Percentiles rank a stretch among this genome's conserved stretches.
Evolutionary conservation across 495 filamentous ascomycete species (phyloP).

Genomic region (Lasiosphaeria miniovina): DNA sequence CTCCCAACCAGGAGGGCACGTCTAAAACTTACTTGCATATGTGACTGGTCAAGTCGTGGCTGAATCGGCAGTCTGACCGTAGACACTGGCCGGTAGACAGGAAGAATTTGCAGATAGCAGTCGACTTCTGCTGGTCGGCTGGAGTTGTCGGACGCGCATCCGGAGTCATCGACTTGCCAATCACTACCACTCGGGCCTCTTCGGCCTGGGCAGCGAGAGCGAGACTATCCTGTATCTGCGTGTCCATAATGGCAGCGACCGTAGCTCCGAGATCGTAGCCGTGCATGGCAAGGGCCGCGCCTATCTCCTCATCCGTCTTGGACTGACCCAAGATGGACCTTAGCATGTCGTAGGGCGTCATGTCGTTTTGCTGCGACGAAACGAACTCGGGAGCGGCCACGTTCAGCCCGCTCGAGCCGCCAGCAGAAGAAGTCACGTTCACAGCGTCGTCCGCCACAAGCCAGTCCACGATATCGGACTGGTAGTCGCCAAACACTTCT

Average conservation of each 20-base stretch:
- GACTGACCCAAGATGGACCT: constrained; percentile 89
- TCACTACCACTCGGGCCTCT: constrained; percentile 60
- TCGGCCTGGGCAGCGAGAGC: constrained; percentile 41
- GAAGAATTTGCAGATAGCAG: constrained; percentile 94
- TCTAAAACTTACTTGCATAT: constrained; percentile 88
- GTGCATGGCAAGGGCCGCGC: constrained; percentile 80
- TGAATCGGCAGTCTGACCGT: constrained; percentile 93
- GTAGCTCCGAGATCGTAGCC: constrained; percentile 91
- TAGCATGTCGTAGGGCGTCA: constrained; percentile 98
- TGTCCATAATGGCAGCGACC: constrained; percentile 78
- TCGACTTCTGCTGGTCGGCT: constrained; percentile 65
- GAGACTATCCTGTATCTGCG: constrained; percentile 42
- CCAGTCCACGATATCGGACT: constrained; percentile 94
- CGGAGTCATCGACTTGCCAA: constrained; percentile 88
- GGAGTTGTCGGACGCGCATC: constrained; percentile 69
- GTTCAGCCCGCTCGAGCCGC: constrained; percentile 62
- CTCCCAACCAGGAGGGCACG: constrained; percentile 1
- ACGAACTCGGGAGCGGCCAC: constrained; percentile 74
- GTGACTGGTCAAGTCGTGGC: constrained; percentile 90
- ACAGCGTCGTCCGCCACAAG: constrained; percentile 85
- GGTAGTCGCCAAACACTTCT: constrained; percentile 87
- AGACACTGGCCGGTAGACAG: constrained; percentile 89
- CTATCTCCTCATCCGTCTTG: constrained; percentile 89
- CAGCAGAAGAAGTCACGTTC: constrained; percentile 71
- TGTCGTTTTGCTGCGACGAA: constrained; percentile 72